These are phyloP conservation scores for Calycina herbarum DNA, from an alignment of 2,329 filamentous ascomycete genomes.

Conservation along the genomic window DNA sequence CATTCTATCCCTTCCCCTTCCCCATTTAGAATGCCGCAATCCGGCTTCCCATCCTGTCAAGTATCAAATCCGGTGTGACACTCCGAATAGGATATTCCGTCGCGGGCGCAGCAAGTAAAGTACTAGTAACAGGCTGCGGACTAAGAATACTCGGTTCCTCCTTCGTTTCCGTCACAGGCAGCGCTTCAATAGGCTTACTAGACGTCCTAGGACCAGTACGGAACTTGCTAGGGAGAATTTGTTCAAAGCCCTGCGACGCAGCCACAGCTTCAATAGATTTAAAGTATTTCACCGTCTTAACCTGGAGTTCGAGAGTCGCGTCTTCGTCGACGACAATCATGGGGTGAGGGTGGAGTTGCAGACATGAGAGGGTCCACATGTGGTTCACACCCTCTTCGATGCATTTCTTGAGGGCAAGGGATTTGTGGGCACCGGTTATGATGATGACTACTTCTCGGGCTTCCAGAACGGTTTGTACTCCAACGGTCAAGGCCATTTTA, in stretches of 20 bases:
- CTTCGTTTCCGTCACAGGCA: constrained; percentile 25
- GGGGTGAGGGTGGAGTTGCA: constrained; percentile 79
- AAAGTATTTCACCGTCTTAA: constrained; percentile 75
- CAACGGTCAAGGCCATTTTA: constrained; percentile 80
- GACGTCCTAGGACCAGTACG: constrained; percentile 48
- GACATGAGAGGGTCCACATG: constrained; percentile 84
- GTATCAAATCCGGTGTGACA: constrained; percentile 59
- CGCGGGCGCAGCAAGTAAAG: constrained; percentile 55
- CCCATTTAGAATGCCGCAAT: constrained; percentile 27
- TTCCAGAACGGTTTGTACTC: constrained; percentile 80
- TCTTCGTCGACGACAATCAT: constrained; percentile 85
- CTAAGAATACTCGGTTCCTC: constrained; percentile 47
- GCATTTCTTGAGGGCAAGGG: constrained; percentile 74
- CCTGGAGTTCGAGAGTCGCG: constrained; percentile 69
- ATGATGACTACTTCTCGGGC: constrained; percentile 81
- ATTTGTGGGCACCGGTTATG: constrained; percentile 79
- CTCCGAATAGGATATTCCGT: constrained; percentile 56
- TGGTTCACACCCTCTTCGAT: constrained; percentile 83
- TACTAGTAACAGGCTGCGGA: constrained; percentile 56
- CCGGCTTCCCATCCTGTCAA: constrained; percentile 44
- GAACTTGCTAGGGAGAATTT: constrained; percentile 56
- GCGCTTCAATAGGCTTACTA: constrained; percentile 21
- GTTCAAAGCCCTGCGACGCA: constrained; percentile 55
- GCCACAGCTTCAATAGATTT: constrained; percentile 70
- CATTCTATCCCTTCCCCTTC: background rate